Evolutionary conservation across 768 basidiomycete species (phyloP).

Genomic region (Psilocybe cyanescens): DNA sequence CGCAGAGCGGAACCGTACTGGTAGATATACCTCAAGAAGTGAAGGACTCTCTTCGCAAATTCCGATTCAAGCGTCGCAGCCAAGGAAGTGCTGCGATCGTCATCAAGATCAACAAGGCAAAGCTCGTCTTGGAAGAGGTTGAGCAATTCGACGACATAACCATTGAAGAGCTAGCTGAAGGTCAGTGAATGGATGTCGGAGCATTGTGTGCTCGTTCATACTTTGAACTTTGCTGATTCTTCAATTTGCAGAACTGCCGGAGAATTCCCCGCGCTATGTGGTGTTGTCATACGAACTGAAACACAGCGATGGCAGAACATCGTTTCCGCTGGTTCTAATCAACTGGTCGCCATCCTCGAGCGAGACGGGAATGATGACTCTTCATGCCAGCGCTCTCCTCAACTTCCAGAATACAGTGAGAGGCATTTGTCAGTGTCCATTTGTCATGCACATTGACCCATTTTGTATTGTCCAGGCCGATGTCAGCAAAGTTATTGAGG

Average conservation of each 20-base stretch:
- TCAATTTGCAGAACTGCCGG: conserved; percentile 71
- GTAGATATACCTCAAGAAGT: conserved; percentile 86
- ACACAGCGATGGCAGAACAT: conserved; percentile 82
- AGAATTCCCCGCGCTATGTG: conserved; percentile 85
- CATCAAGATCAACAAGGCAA: conserved; percentile 88
- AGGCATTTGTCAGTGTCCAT: conserved; percentile 8
- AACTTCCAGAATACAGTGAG: conserved; percentile 81
- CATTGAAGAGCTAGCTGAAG: conserved; percentile 88
- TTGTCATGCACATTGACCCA: background rate
- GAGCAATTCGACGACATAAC: conserved; percentile 78
- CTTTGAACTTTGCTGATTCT: background rate
- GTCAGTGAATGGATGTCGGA: conserved; percentile 36
- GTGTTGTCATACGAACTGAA: conserved; percentile 81
- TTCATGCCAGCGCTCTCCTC: conserved; percentile 83
- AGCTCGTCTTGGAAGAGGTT: conserved; percentile 82
- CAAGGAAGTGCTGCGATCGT: conserved; percentile 78
- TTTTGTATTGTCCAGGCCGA: conserved; percentile 54
- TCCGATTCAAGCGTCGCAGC: conserved; percentile 72
- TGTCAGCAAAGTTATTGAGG: conserved; percentile 79
- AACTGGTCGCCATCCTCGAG: conserved; percentile 86
- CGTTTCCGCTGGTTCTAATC: conserved; percentile 83
- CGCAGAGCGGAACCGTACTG: conserved; percentile 54
- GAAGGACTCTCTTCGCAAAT: conserved; percentile 82
- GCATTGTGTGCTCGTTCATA: background rate
- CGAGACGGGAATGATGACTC: conserved; percentile 75